Conservation (phyloP, 495 filamentous ascomycete genomes). For the Emericellopsis terricola region DNA sequence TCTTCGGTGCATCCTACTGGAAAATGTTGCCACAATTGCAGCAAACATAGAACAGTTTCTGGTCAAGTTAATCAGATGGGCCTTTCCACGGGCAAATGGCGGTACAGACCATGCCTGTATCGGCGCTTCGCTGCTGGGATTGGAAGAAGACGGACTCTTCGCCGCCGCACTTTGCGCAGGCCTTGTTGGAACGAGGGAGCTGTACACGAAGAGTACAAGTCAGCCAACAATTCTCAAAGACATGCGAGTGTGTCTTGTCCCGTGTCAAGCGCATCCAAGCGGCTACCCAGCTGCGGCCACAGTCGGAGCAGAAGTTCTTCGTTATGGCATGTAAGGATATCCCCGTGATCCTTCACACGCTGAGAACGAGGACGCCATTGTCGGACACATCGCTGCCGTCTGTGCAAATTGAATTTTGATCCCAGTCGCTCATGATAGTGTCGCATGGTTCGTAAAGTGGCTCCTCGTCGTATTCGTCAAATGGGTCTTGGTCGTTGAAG, state of each 20-base stretch:
- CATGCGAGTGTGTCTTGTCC: too few relatives aligned
- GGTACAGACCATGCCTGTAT: constrained; percentile 86
- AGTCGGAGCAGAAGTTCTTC: too few relatives aligned
- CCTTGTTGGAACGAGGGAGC: constrained; percentile 71
- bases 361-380: too few relatives aligned
- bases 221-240: constrained; percentile 9
- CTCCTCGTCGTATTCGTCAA: constrained; percentile 5
- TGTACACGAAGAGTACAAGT: constrained; percentile 30
- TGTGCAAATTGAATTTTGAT: too few relatives aligned
- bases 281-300: too few relatives aligned
- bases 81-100: not conserved
- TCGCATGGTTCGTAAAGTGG: constrained; percentile 3
- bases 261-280: too few relatives aligned
- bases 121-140: constrained; percentile 85
- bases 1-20: too few relatives aligned
- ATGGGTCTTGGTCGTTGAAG: too few relatives aligned
- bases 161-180: constrained; percentile 69
- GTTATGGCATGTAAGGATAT: too few relatives aligned
- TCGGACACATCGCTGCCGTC: too few relatives aligned
- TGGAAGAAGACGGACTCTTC: constrained; percentile 93
- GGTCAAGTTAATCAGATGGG: constrained; percentile 9
- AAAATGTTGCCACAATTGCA: constrained; percentile 82
- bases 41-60: constrained; percentile 98
- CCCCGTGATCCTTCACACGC: too few relatives aligned
- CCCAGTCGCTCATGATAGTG: too few relatives aligned